Evolutionary conservation across 352 stramenopile genomes (phyloP), one percentile per base, ranked within the genome.

Genomic region (Poterioochromonas sp.): DNA sequence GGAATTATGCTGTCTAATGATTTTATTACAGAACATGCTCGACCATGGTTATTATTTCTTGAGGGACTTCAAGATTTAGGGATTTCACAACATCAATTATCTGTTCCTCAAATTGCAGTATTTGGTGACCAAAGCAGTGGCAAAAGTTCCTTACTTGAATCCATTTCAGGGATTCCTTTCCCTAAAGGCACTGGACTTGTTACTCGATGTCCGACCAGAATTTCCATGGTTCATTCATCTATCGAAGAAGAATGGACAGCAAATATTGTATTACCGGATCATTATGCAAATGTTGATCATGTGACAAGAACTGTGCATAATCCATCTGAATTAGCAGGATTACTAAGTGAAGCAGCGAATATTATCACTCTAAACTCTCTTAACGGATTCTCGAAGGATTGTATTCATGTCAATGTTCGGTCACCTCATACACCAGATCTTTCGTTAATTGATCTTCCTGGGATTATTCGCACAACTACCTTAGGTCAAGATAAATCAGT

Each of bases 61-160:
- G 35, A 71, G 15, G 29, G 40, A 49, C 15, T 47, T 18, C 2
- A 49, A 40, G 1, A 29, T 49, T 34, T 71, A 49, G 62, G 12
- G 15, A 71, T 18, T 26, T 43, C 20, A 15, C 11, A 44, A 26
- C 2, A 71, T 35, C 11, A 71, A 47, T 35, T 71, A 15, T n/a
- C 62, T 71, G 40, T 76, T 22, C 69, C 69, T 64, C 63, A 58
- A 47, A 77, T 77, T 26, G 32, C 18, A 18, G 89, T 94, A 54
- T 90, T 94, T 85, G 89, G 90, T 12, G 89, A 95, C 82, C 91
- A 90, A 53, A 92, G 86, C 35, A 91, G 84, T 81, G 90, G 89
- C 26, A 94, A 94, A 78, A 92, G 86, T 53, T 93, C 88, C 22
- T 83, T 94, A 12, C 78, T 94, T 0, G 92, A 92, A 34, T 87